Evolutionary conservation across 345 rosid species (phyloP).

Genomic region (Jatropha curcas): DNA sequence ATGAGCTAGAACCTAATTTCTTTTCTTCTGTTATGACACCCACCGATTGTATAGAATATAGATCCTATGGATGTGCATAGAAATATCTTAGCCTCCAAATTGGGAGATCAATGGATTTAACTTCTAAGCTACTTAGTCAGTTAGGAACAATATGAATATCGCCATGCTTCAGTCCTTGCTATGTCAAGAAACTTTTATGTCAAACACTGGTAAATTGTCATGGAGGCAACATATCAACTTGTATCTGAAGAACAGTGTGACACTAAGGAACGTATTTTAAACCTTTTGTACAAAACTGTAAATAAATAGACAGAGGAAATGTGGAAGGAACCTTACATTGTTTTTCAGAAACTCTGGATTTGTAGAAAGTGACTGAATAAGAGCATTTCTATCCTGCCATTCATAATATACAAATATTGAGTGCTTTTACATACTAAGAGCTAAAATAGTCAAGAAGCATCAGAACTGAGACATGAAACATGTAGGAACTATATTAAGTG

Average conservation of each 20-base stretch:
- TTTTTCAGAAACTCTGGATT: slow-evolving; percentile 85
- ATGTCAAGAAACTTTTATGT: neutral
- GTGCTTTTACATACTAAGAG: neutral
- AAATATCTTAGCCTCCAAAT: neutral
- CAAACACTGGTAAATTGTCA: neutral
- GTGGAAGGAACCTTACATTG: slow-evolving; percentile 48
- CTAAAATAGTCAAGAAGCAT: neutral
- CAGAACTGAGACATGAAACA: slow-evolving; percentile 1
- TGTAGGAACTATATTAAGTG: neutral
- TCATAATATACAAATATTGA: neutral
- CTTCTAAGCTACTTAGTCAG: neutral
- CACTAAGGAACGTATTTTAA: neutral
- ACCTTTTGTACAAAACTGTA: neutral
- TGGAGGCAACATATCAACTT: neutral
- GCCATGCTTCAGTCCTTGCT: neutral
- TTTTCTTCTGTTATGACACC: too few species aligned
- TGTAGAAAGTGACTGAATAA: slow-evolving; percentile 85
- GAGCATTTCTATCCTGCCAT: slow-evolving; percentile 65
- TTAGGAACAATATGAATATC: neutral
- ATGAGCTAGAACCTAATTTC: too few species aligned
- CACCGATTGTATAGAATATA: too few species aligned
- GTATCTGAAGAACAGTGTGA: neutral
- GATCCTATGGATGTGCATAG: too few species aligned
- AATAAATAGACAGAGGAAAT: neutral
- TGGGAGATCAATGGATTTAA: neutral